phyloP scores from a whole-genome alignment of 192 early-diverging fungal species.

The Podila minutissima region DNA sequence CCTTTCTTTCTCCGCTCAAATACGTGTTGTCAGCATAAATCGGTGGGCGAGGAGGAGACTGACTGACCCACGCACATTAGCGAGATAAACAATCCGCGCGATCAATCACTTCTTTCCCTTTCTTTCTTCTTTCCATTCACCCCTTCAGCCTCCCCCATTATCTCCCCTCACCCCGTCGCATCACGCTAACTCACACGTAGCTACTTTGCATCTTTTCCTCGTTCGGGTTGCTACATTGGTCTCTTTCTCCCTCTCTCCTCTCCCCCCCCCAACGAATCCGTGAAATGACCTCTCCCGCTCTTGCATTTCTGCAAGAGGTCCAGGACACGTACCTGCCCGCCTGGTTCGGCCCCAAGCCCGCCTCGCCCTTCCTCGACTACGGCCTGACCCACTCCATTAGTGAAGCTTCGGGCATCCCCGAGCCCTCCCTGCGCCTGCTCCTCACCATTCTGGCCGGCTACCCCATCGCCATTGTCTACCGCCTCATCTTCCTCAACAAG shows the following conservation, averaged over 20 bases:
- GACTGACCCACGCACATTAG: background rate
- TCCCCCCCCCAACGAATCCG: background rate
- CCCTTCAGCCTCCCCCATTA: background rate
- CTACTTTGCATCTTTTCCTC: background rate
- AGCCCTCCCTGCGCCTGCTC: constrained; percentile 59
- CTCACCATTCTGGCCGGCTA: constrained; percentile 58
- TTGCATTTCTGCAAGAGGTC: constrained; percentile 17
- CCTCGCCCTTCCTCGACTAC: constrained; percentile 44
- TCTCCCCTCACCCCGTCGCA: background rate
- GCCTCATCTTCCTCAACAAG: constrained; percentile 52
- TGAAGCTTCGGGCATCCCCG: constrained; percentile 57
- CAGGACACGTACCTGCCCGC: constrained; percentile 22
- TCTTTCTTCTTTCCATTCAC: constrained; percentile 7
- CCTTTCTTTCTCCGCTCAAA: background rate
- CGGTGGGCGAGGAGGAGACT: background rate
- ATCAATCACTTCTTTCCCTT: background rate
- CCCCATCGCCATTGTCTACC: constrained; percentile 57
- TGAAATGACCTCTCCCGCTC: constrained; percentile 1
- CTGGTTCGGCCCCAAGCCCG: constrained; percentile 35
- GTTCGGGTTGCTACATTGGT: too few relatives aligned
- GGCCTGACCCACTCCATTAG: constrained; percentile 37
- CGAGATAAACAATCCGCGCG: too few relatives aligned
- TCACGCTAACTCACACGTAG: background rate
- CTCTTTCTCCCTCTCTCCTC: background rate
- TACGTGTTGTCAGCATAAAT: background rate